Evolutionary conservation across 768 basidiomycete genomes (phyloP).

Genomic region (Kwoniella dejecticola): DNA sequence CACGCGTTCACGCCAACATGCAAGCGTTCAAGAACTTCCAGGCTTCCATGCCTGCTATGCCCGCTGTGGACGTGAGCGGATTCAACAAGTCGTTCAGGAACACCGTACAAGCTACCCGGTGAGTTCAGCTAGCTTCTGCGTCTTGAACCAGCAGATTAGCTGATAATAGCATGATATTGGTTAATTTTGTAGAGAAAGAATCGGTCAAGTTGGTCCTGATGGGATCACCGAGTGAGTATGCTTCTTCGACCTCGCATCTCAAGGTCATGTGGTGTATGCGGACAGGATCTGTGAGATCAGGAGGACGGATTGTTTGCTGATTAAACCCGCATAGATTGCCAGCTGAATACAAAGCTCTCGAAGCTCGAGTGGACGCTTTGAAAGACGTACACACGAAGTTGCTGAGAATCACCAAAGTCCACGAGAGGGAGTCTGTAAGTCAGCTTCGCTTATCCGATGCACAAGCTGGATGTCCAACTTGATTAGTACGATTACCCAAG

Average conservation of each 20-base stretch:
- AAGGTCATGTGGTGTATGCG: too few relatives aligned
- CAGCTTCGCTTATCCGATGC: too few relatives aligned
- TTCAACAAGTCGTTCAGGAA: constrained; percentile 50
- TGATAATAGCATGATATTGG: too few relatives aligned
- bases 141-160: too few relatives aligned
- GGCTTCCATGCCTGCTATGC: constrained; percentile 27
- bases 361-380: constrained; percentile 90
- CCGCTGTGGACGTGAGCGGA: constrained; percentile 50
- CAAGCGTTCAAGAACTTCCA: constrained; percentile 50
- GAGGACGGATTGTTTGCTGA: not conserved
- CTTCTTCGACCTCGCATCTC: not conserved
- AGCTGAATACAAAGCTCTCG: constrained; percentile 93
- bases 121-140: constrained; percentile 14
- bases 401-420: constrained; percentile 84
- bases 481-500: constrained; percentile 63
- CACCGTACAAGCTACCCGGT: constrained; percentile 54
- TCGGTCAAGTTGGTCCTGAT: constrained; percentile 84
- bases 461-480: constrained; percentile 66
- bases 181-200: constrained; percentile 72
- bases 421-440: constrained; percentile 70
- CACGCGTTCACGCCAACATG: constrained; percentile 30
- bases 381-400: constrained; percentile 72
- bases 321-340: constrained; percentile 32
- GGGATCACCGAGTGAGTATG: constrained; percentile 89
- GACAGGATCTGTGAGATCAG: too few relatives aligned